These are phyloP conservation scores for Tricharina praecox DNA, from an alignment of 495 filamentous ascomycete genomes.

Conservation along the genomic window DNA sequence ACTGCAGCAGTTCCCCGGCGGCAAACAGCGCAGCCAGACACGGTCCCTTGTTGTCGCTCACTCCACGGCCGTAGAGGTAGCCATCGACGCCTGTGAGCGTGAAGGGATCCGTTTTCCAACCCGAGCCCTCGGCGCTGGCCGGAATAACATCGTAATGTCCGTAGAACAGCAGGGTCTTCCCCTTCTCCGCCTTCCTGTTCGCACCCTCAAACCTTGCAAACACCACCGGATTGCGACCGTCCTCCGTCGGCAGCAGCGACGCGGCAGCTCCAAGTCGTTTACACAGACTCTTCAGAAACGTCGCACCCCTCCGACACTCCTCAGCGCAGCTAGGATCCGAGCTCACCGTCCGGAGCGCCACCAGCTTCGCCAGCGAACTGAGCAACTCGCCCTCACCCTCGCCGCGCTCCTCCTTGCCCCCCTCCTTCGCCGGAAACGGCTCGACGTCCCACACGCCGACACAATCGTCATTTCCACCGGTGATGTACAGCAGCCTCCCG, in stretches of 20 bases:
- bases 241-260: conserved; percentile 60
- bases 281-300: conserved; percentile 73
- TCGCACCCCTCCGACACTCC: conserved; percentile 83
- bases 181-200: conserved; percentile 27
- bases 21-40: conserved; percentile 86
- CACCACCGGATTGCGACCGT: conserved; percentile 71
- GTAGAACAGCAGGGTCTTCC: conserved; percentile 88
- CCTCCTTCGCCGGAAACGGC: conserved; percentile 28
- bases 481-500: conserved; percentile 61
- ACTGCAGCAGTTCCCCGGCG: conserved; percentile 65
- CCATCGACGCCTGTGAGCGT: conserved; percentile 70
- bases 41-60: conserved; percentile 93
- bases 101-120: conserved; percentile 77
- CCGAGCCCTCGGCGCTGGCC: conserved; percentile 34
- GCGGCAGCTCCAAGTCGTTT: conserved; percentile 79
- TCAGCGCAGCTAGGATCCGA: conserved; percentile 64
- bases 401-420: conserved; percentile 41
- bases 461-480: conserved; percentile 84
- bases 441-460: conserved; percentile 76
- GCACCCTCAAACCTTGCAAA: conserved; percentile 55
- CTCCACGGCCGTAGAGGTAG: conserved; percentile 90
- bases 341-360: conserved; percentile 80
- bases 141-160: conserved; percentile 99
- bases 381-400: conserved; percentile 35
- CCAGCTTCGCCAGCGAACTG: conserved; percentile 62